Evolutionary conservation across 2,329 filamentous ascomycete species (phyloP).

Genomic region (Botrytis porri): DNA sequence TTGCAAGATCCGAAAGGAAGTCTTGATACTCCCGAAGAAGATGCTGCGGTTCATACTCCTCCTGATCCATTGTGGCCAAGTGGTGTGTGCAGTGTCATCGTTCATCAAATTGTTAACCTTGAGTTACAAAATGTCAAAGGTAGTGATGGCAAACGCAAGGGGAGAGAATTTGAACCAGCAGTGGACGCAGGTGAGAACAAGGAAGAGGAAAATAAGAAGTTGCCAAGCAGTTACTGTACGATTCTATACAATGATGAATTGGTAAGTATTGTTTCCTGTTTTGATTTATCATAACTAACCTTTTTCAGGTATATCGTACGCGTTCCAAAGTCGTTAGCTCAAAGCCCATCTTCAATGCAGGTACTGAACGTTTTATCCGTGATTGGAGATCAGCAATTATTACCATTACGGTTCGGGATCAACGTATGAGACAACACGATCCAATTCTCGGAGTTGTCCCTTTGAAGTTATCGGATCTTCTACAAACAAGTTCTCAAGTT

Average conservation of each 20-base stretch:
- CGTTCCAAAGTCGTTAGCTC: slow-evolving; percentile 89
- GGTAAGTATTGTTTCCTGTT: slow-evolving; percentile 41
- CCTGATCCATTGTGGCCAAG: slow-evolving; percentile 96
- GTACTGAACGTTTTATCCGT: slow-evolving; percentile 86
- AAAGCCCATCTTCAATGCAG: slow-evolving; percentile 95
- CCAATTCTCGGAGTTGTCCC: slow-evolving; percentile 91
- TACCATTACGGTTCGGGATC: slow-evolving; percentile 84
- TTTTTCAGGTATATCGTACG: slow-evolving; percentile 73
- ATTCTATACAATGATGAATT: slow-evolving; percentile 86
- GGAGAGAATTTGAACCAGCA: slow-evolving; percentile 84
- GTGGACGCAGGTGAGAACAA: slow-evolving; percentile 80
- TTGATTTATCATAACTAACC: slow-evolving; percentile 23
- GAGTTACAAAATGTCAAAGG: slow-evolving; percentile 91
- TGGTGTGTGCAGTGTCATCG: slow-evolving; percentile 78
- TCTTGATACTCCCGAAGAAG: slow-evolving; percentile 69
- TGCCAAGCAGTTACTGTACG: slow-evolving; percentile 92
- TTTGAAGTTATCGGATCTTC: slow-evolving; percentile 80
- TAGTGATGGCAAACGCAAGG: slow-evolving; percentile 75
- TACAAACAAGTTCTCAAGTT: slow-evolving; percentile 77
- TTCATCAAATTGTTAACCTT: slow-evolving; percentile 94
- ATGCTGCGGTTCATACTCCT: slow-evolving; percentile 84
- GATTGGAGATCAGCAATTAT: slow-evolving; percentile 89
- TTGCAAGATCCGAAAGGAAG: slow-evolving; percentile 86
- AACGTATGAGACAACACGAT: slow-evolving; percentile 86
- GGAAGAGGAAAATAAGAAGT: slow-evolving; percentile 73